These are phyloP conservation scores for Plasmodium vivax DNA, from an alignment of 169 alveolate genomes.

Conservation along the genomic window DNA sequence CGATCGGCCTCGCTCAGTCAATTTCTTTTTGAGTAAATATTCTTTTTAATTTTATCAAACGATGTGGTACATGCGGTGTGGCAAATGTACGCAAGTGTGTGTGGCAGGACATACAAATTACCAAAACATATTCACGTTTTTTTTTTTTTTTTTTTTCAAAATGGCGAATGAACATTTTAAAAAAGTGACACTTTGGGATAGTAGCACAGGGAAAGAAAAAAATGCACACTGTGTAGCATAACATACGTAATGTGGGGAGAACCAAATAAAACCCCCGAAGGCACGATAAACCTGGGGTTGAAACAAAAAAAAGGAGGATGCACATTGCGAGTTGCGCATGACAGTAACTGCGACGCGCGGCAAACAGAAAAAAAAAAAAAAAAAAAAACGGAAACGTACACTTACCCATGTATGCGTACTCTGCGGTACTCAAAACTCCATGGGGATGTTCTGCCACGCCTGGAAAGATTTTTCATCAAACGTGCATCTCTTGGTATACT, in stretches of 20 bases:
- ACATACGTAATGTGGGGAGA: neutral
- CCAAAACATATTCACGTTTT: neutral
- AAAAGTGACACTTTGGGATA: neutral
- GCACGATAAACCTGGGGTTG: neutral
- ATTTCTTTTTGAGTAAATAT: neutral
- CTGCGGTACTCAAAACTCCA: constrained; percentile 20
- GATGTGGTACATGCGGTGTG: neutral
- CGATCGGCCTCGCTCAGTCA: neutral
- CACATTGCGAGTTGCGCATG: neutral
- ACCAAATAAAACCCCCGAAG: neutral
- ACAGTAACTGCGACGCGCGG: neutral
- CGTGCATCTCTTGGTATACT: constrained; percentile 24
- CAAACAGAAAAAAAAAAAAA: too few species aligned
- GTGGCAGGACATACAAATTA: neutral
- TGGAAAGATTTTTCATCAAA: constrained; percentile 39
- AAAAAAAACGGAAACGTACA: neutral
- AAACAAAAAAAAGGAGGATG: neutral
- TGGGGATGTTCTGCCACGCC: constrained; percentile 39
- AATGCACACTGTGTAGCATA: neutral
- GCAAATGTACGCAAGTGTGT: neutral
- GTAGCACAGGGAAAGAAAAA: neutral
- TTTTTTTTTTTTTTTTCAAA: neutral
- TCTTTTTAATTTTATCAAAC: neutral
- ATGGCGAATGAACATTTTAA: neutral
- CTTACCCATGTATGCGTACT: neutral